phyloP scores from a whole-genome alignment of 2,329 filamentous ascomycete genomes.

The Onygenales sp. region DNA sequence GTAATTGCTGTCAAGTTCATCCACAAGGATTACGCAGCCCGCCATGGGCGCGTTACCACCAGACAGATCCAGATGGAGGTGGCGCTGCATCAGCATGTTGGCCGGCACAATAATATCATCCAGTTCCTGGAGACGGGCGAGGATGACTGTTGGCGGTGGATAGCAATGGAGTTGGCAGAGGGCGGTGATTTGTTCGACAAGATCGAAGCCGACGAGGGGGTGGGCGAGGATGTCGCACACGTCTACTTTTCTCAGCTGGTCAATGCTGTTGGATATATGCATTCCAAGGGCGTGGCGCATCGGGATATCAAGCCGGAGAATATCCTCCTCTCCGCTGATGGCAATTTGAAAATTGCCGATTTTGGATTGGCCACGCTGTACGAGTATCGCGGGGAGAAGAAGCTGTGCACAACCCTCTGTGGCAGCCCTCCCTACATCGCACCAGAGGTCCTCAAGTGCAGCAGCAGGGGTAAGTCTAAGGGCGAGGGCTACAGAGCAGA shows the following conservation, averaged over 20 bases:
- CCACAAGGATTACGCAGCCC: constrained; percentile 89
- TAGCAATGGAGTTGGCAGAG: constrained; percentile 94
- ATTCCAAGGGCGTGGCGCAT: constrained; percentile 90
- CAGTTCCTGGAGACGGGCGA: constrained; percentile 84
- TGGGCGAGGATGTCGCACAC: constrained; percentile 90
- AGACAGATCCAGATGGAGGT: constrained; percentile 92
- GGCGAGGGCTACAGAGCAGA: constrained; percentile 52
- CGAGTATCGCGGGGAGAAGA: constrained; percentile 73
- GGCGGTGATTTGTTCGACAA: constrained; percentile 98
- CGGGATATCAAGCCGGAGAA: constrained; percentile 92
- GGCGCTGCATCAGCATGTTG: constrained; percentile 77
- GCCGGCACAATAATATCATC: constrained; percentile 86
- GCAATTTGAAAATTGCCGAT: constrained; percentile 87
- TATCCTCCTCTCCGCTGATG: constrained; percentile 74
- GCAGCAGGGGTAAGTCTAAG: constrained; percentile 39
- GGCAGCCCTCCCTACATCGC: constrained; percentile 96
- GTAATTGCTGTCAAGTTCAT: constrained; percentile 98
- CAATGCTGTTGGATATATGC: constrained; percentile 85
- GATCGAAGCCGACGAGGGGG: constrained; percentile 93
- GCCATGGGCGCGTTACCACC: constrained; percentile 74
- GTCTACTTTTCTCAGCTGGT: constrained; percentile 92
- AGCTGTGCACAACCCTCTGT: constrained; percentile 80
- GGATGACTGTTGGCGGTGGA: constrained; percentile 85
- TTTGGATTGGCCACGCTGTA: constrained; percentile 95
- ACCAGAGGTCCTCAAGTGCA: constrained; percentile 66